Conservation (phyloP, 176 grass and related monocot genomes). For the Avena insularis region DNA sequence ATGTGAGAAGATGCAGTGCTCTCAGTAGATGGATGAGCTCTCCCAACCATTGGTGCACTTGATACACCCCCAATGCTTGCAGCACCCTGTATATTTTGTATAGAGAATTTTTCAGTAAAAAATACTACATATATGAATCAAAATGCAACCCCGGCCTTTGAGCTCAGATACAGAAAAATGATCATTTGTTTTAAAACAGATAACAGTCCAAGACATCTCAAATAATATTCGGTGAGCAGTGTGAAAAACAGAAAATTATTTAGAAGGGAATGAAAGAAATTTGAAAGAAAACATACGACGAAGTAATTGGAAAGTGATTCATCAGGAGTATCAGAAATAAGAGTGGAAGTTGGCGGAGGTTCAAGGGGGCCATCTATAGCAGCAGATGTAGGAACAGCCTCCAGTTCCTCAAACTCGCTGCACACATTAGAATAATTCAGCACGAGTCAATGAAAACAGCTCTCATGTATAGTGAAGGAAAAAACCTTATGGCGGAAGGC, state of each 20-base stretch:
- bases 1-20: constrained; percentile 48
- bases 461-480: background rate
- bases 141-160: background rate
- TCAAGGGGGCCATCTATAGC: constrained; percentile 85
- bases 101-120: background rate
- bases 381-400: constrained; percentile 73
- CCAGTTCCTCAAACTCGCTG: constrained; percentile 88
- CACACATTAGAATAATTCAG: constrained; percentile 32
- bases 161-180: constrained; percentile 9
- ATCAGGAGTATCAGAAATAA: constrained; percentile 58
- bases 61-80: constrained; percentile 58
- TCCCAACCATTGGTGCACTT: constrained; percentile 48
- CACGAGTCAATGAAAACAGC: constrained; percentile 12
- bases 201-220: constrained; percentile 10
- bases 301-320: constrained; percentile 70
- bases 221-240: background rate
- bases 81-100: constrained; percentile 54
- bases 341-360: constrained; percentile 45
- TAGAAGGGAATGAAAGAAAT: background rate
- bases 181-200: background rate
- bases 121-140: constrained; percentile 19
- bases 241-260: background rate
- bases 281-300: constrained; percentile 49
- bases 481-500: constrained; percentile 72
- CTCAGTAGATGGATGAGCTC: constrained; percentile 39